phyloP scores from a whole-genome alignment of 2,329 filamentous ascomycete species.

The Pyricularia grisea region DNA sequence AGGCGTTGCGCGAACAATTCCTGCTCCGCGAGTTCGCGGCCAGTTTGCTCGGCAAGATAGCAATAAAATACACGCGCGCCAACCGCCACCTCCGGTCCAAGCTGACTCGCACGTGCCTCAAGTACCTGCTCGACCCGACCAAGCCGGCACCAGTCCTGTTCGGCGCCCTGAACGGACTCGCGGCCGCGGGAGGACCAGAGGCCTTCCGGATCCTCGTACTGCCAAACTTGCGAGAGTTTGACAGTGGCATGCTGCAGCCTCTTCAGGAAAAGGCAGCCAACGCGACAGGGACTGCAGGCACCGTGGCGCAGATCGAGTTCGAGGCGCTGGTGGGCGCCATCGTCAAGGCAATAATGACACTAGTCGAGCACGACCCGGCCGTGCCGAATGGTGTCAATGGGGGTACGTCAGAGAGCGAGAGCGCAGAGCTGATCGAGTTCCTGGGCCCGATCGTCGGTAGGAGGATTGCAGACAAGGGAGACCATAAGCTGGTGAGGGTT shows the following conservation, averaged over 20 bases:
- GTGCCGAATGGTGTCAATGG: constrained; percentile 31
- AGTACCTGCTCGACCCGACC: constrained; percentile 79
- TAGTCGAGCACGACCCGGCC: constrained; percentile 23
- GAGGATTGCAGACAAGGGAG: constrained; percentile 33
- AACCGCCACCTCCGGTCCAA: constrained; percentile 80
- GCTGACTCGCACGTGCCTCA: constrained; percentile 85
- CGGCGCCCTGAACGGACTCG: constrained; percentile 74
- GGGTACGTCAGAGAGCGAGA: constrained; percentile 25
- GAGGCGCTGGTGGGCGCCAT: constrained; percentile 48
- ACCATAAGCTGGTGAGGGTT: constrained; percentile 36
- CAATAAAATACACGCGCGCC: constrained; percentile 68
- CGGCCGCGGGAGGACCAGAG: constrained; percentile 62
- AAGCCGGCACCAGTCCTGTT: constrained; percentile 81
- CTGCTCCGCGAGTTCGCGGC: constrained; percentile 77
- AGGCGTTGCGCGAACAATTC: constrained; percentile 53
- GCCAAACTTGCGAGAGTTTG: constrained; percentile 45
- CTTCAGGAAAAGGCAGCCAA: constrained; percentile 38
- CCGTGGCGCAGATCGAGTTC: constrained; percentile 29
- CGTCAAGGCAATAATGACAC: constrained; percentile 39
- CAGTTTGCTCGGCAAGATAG: constrained; percentile 69
- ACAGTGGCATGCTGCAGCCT: constrained; percentile 41
- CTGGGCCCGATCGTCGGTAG: constrained; percentile 44
- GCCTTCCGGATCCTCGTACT: constrained; percentile 47
- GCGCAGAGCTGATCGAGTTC: constrained; percentile 40
- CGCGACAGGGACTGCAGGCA: not conserved